A percentile compares a stretch with the other conserved stretches of the same genome.
Evolutionary conservation across 2,329 filamentous ascomycete genomes (phyloP).

Genomic region (Microsporum canis): DNA sequence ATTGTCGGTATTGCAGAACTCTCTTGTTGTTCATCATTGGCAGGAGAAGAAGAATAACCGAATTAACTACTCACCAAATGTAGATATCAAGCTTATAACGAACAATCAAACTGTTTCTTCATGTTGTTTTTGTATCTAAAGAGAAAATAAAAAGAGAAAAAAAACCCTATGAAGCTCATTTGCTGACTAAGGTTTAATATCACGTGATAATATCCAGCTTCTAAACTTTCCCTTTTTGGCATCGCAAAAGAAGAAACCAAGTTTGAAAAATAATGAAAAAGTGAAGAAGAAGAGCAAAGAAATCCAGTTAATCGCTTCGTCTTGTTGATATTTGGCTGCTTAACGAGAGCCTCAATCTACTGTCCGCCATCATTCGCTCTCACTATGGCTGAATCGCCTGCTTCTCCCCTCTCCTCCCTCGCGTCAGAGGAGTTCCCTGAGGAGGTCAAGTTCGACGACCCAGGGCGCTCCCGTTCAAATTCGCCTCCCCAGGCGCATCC

Average conservation of each 20-base stretch:
- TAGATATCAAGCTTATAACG: not conserved
- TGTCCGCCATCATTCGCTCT: not conserved
- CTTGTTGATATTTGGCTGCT: not conserved
- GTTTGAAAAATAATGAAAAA: not conserved
- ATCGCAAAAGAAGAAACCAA: not conserved
- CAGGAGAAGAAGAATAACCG: not conserved
- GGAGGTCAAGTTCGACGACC: constrained; percentile 43
- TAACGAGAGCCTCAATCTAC: not conserved
- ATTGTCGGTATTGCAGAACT: constrained; percentile 39
- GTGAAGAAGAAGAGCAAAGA: not conserved
- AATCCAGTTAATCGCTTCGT: not conserved
- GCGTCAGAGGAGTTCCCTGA: constrained; percentile 53
- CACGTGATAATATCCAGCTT: not conserved
- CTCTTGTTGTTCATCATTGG: constrained; percentile 30
- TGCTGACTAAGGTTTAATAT: not conserved
- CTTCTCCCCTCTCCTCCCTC: constrained; percentile 54
- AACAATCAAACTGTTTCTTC: not conserved
- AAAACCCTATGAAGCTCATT: not conserved
- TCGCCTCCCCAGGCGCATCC: constrained; percentile 31
- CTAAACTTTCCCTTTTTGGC: not conserved
- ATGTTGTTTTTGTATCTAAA: not conserved
- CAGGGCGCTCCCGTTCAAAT: constrained; percentile 34
- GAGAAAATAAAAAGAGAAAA: not conserved
- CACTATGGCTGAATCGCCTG: constrained; percentile 44
- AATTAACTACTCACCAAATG: not conserved